A percentile compares a stretch with the other conserved stretches of the same genome.
These are phyloP conservation scores for Acanthamoeba lenticulata DNA, from an alignment of 208 protist species.

Conservation along the genomic window DNA sequence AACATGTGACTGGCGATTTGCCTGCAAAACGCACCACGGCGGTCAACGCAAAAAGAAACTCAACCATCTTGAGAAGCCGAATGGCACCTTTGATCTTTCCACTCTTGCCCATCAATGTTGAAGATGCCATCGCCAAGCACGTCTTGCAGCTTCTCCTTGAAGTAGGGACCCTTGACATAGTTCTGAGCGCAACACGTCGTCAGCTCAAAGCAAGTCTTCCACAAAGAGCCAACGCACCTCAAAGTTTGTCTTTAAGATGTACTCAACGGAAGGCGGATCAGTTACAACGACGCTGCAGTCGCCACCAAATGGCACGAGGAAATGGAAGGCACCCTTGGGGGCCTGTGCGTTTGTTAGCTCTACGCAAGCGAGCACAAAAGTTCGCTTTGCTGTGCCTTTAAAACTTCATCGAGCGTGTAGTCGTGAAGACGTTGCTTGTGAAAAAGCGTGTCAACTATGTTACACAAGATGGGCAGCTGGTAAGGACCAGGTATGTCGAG, in stretches of 20 bases:
- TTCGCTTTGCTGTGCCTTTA: not conserved
- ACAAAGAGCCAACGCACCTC: not conserved
- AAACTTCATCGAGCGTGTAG: not conserved
- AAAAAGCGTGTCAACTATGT: not conserved
- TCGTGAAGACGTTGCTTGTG: not conserved
- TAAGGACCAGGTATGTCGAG: not conserved
- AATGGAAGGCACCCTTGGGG: conserved; percentile 5
- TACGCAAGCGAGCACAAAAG: not conserved
- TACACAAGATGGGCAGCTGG: conserved; percentile 26
- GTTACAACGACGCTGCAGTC: not conserved
- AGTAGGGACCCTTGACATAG: not conserved
- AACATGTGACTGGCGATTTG: conserved; percentile 55
- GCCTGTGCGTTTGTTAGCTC: not conserved
- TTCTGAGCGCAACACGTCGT: not conserved
- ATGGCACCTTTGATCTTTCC: conserved; percentile 13
- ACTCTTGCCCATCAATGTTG: not conserved
- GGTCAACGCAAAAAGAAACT: not conserved
- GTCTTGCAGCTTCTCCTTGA: conserved; percentile 25
- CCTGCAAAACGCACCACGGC: not conserved
- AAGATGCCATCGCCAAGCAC: conserved; percentile 58
- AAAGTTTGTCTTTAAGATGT: conserved; percentile 40
- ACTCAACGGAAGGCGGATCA: not conserved
- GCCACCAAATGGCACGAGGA: not conserved
- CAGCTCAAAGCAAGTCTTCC: not conserved
- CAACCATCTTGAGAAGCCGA: not conserved